These are phyloP conservation scores for Solanum rostratum DNA, from an alignment of 257 asterid genomes.

Conservation along the genomic window DNA sequence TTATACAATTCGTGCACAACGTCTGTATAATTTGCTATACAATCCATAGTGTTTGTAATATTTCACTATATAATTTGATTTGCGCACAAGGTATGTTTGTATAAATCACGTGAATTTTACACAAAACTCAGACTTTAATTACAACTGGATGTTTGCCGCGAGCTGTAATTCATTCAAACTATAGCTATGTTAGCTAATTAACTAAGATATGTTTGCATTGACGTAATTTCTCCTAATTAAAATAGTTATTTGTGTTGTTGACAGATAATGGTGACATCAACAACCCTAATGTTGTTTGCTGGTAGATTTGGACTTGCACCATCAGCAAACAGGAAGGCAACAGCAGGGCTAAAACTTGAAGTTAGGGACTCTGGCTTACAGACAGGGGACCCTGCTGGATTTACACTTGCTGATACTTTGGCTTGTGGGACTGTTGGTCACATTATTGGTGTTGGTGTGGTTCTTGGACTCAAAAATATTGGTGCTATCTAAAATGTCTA, in stretches of 20 bases:
- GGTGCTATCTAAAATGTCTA: conserved; percentile 34
- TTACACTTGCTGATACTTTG: conserved; percentile 89
- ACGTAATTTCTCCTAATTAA: too few relatives aligned
- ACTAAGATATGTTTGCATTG: too few relatives aligned
- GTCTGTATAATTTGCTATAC: too few relatives aligned
- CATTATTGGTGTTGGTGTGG: conserved; percentile 92
- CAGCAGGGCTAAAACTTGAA: conserved; percentile 73
- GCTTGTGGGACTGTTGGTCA: conserved; percentile 87
- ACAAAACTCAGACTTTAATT: too few relatives aligned
- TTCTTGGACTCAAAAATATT: conserved; percentile 78
- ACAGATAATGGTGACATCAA: conserved; percentile 84
- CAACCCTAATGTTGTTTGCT: conserved; percentile 83
- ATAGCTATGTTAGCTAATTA: too few relatives aligned
- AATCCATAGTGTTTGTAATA: too few relatives aligned
- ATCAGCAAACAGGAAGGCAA: conserved; percentile 87
- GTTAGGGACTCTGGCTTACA: conserved; percentile 83
- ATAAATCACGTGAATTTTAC: too few relatives aligned
- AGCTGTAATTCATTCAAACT: too few relatives aligned
- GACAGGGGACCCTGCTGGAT: conserved; percentile 96
- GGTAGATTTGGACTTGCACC: conserved; percentile 95
- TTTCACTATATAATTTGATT: too few relatives aligned
- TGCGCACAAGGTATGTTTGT: too few relatives aligned
- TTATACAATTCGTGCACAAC: too few relatives aligned
- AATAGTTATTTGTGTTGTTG: background rate
- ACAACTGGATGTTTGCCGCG: too few relatives aligned